Conservation (phyloP, 208 protist species). For the Leishmania martiniquensis region DNA sequence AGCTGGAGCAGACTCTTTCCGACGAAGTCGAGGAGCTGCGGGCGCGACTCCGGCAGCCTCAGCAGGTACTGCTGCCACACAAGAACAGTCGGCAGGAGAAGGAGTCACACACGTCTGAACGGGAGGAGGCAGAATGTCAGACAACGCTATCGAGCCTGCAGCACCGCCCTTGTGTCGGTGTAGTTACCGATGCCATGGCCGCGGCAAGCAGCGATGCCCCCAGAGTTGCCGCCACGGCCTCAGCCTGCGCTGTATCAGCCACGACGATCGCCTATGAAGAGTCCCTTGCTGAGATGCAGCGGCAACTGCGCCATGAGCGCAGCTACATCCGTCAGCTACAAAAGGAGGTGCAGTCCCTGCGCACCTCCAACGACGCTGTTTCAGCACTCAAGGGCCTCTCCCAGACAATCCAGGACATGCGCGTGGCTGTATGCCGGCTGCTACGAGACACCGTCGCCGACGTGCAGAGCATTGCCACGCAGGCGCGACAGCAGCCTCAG, state of each 20-base stretch:
- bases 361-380: neutral
- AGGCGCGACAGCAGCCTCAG: neutral
- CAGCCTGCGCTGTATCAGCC: no score
- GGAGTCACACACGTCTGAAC: neutral
- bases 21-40: conserved; percentile 15
- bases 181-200: neutral
- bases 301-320: conserved; percentile 13
- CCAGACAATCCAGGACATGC: conserved; percentile 9
- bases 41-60: conserved; percentile 1
- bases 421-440: neutral
- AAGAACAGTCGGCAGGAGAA: neutral
- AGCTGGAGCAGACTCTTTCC: conserved; percentile 13
- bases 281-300: conserved; percentile 1
- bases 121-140: neutral
- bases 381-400: conserved; percentile 8
- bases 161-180: neutral
- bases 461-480: neutral
- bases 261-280: neutral
- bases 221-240: neutral
- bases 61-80: neutral
- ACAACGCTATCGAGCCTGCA: neutral
- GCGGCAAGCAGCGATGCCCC: neutral
- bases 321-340: conserved; percentile 10
- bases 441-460: conserved; percentile 19
- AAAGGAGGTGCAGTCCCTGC: conserved; percentile 17